Evolutionary conservation across 2,329 filamentous ascomycete genomes (phyloP).

Genomic region (Epichloe bromicola): DNA sequence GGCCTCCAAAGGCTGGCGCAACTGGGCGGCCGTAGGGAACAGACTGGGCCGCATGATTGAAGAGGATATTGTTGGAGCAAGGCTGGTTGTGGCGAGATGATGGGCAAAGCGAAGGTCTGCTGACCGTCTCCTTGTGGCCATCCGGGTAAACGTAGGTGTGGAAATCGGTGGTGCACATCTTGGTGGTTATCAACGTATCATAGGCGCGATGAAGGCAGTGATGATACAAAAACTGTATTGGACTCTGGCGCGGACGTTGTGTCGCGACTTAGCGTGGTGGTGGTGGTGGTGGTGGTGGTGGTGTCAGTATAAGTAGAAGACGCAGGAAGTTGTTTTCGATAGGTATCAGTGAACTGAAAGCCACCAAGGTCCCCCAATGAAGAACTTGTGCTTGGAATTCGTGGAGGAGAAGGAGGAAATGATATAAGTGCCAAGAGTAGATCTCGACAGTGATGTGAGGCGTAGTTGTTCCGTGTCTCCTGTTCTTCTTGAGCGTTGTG

Average conservation of each 20-base stretch:
- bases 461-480: no score
- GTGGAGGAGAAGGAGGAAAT: neutral
- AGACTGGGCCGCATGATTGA: slow-evolving; percentile 28
- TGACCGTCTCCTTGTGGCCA: slow-evolving; percentile 22
- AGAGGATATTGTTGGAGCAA: slow-evolving; percentile 28
- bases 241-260: neutral
- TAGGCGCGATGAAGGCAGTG: neutral
- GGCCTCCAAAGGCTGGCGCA: slow-evolving; percentile 9
- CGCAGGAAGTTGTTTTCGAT: no score
- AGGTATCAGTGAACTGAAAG: no score
- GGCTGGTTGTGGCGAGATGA: slow-evolving; percentile 25
- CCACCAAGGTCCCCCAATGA: no score
- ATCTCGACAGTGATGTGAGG: no score
- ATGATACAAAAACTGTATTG: neutral
- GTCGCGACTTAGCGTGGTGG: neutral
- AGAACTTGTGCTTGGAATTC: neutral
- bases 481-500: no score
- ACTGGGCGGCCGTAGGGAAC: slow-evolving; percentile 15
- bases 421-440: no score
- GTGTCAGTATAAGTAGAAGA: no score
- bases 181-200: slow-evolving; percentile 11
- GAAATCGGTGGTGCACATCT: slow-evolving; percentile 38
- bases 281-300: neutral
- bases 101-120: slow-evolving; percentile 25
- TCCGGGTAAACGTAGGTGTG: slow-evolving; percentile 35